Evolutionary conservation across 1,139 yeast species (phyloP), one percentile per base, ranked within the genome.

Genomic region (Yamadazyma taylorii): DNA sequence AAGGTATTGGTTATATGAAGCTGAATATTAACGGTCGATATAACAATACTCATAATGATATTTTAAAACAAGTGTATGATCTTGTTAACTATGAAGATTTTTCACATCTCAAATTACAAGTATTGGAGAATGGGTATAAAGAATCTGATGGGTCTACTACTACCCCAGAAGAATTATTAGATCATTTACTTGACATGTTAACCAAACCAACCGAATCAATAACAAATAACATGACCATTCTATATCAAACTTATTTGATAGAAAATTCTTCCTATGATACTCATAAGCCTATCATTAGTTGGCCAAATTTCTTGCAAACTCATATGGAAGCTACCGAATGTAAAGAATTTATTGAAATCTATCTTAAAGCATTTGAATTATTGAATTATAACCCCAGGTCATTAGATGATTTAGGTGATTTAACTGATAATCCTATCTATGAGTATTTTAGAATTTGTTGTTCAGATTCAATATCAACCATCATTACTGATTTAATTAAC

Each of bases 291-390:
- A 46, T 47, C 13, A 48, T 60, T 3, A 46, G 64, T 12, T 71
- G 75, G 75, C 43, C 60, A 3, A 69, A 64, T 31, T 71, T 58
- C 42, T 38, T 70, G 19, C 51, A 46, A 10, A 38, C 62, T 3
- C 51, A 57, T 24, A 47, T 52, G 33, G 50, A 49, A 15, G 45
- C 57, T 17, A 56, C 64, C 32, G 70, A 63, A 16, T 58, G 66
- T 32, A 50, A 46, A 23, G 55, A 53, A 1, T 58, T 63, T 34
- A 50, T 64, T 4, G 52, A 47, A 5, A 33, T 58, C 2, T 70
- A 69, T 38, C 42, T 65, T 17, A 70, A 70, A 37, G 49, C 63
- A 0, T 63, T 51, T 38, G 76, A 71, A 43, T 47, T 66, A 15
- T 40, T 59, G 15, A 40, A 40, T 29, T 30, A 32, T 25, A 23